Base-by-base conservation (phyloP, 140 eudicot genomes). In the Senecio squalidus region DNA sequence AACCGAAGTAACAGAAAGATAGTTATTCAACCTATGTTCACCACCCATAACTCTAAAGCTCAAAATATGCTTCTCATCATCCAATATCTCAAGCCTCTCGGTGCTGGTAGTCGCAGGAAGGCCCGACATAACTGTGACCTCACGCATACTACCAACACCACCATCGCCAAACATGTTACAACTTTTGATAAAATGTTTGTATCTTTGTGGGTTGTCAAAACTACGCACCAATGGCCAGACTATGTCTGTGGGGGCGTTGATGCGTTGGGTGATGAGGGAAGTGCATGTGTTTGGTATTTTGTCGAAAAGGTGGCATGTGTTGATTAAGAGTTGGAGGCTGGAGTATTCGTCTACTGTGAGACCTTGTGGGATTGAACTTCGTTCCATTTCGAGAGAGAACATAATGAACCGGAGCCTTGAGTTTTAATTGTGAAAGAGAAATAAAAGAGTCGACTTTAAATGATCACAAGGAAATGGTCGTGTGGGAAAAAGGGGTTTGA, bases 41-140 rank as follows among this genome's bases (percentile, higher is more conserved):
- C 95, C 97, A 0, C 97, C 97, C 29, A 89, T 86, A 2, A 89
- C 95, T n/a, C 93, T 58, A 54, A 89, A 89, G 52, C 97, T 85
- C 65, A 89, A 18, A 0, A 89, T 60, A 55, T 63, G 82, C 30
- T 49, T 76, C 28, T 75, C 86, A 15, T 89, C 95, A 30, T 89
- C 97, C 49, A 85, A 29, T 4, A 89, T 56, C 67, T 89, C 97
- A 0, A 89, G 84, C 34, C 92, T 36, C 66, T 85, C 97, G 0
- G 84, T 76, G 52, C 93, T 82, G 11, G 95, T 89, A 20, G 97
- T 72, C 0, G 97, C 95, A 6, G 97, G 97, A n/a, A 89, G 75
- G 10, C 97, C 97, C 21, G 97, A 82, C 5, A 89, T 86, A 0
- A 89, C 94, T 0, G 89, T 80, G 8, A 89, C 94, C 31, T 89